Evolutionary conservation across 2,329 filamentous ascomycete genomes (phyloP), one percentile per base, ranked within the genome.

Genomic region (Plenodomus biglobosus): DNA sequence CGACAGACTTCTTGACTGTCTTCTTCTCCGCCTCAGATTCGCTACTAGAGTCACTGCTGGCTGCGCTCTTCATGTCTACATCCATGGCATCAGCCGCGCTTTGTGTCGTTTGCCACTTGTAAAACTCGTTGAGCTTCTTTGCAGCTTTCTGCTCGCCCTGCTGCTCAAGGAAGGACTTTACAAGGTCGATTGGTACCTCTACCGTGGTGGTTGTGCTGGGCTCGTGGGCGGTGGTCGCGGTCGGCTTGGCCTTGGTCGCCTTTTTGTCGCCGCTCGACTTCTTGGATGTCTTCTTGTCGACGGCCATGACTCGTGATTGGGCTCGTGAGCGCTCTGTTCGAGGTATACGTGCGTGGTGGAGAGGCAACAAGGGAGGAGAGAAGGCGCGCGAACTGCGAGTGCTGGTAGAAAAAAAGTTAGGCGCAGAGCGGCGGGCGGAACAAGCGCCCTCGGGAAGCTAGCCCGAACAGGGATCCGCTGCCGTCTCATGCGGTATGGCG

Each of bases 121-220:
- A 59, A 19, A 59, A 64, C 10, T 51, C 53, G 38, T 58, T 48
- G 11, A 73, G 58, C 21, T 61, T 62, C 38, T 44, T 42, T 13
- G 66, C 70, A 16, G 70, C 61, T 18, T 62, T 57, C 11, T 57
- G 54, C 44, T 68, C 70, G 34, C 71, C 70, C 41, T 70, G 53
- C 19, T 69, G 60, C 19, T 56, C 50, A 41, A 73, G 59, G 54
- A 73, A 74, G 27, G 51, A 40, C 51, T 63, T 54, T 8, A 74
- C 62, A 22, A 72, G 65, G 41, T 64, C 62, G 44, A 73, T 50
- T 22, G 59, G 48, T 20, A 45, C 56, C 47, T 50, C 34, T 8
- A 47, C 40, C 27, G 44, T 44, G 21, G 44, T 40, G 8, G 48
- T 44, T 15, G 50, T 42, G 30, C 46, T 48, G 40, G 42, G 30